phyloP scores from a whole-genome alignment of 2,329 filamentous ascomycete genomes.

The Alternaria conjuncta region DNA sequence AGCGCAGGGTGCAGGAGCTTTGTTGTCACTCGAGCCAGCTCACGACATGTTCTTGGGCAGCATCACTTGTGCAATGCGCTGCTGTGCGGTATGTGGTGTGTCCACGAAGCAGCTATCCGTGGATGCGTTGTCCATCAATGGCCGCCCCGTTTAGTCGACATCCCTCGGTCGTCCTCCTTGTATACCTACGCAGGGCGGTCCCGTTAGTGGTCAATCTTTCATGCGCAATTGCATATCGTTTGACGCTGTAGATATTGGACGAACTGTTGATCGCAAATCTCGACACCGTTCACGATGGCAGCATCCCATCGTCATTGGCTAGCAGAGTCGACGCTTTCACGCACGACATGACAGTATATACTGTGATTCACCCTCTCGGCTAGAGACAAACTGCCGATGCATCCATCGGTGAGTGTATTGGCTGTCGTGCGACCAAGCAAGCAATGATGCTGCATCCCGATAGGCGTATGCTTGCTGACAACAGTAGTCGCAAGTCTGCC shows the following conservation, averaged over 20 bases:
- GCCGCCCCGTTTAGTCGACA: neutral
- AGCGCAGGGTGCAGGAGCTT: conserved; percentile 27
- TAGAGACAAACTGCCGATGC: conserved; percentile 8
- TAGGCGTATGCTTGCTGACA: conserved; percentile 7
- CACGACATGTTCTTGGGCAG: conserved; percentile 18
- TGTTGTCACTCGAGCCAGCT: conserved; percentile 14
- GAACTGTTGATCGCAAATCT: neutral
- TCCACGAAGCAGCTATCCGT: conserved; percentile 21
- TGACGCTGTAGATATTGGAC: neutral
- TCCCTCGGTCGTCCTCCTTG: neutral
- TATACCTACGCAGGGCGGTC: neutral
- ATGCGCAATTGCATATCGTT: neutral
- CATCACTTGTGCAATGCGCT: conserved; percentile 20
- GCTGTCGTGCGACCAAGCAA: conserved; percentile 20
- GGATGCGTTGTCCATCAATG: conserved; percentile 17
- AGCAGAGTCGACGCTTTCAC: neutral
- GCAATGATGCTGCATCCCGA: conserved; percentile 8
- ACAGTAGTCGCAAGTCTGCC: neutral
- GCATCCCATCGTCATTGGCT: neutral
- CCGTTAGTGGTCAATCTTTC: neutral
- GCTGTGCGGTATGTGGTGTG: conserved; percentile 28
- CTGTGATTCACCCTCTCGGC: neutral
- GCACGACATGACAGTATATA: neutral
- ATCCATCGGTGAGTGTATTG: neutral
- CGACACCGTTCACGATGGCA: neutral